Percentiles rank a stretch among this genome's conserved stretches.
Evolutionary conservation across 352 stramenopile species (phyloP).

Genomic region (Aphanomyces astaci): DNA sequence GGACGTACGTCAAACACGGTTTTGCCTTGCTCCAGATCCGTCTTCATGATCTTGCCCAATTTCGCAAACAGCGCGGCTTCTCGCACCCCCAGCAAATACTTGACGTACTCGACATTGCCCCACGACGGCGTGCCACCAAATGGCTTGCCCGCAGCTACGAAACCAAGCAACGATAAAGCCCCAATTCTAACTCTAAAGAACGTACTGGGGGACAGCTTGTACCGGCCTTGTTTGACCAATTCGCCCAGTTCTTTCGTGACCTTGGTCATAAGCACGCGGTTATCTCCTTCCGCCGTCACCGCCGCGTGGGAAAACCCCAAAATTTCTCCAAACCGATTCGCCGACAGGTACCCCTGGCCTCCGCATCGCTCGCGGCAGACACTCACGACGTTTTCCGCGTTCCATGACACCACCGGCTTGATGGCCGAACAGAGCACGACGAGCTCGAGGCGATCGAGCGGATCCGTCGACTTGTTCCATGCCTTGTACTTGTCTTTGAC

Average conservation of each 20-base stretch:
- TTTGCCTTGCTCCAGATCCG: slow-evolving; percentile 14
- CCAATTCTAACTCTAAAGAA: background rate
- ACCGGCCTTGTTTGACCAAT: slow-evolving; percentile 17
- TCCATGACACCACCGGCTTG: slow-evolving; percentile 23
- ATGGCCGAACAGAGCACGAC: slow-evolving; percentile 20
- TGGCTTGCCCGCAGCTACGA: slow-evolving; percentile 18
- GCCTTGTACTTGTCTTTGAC: slow-evolving; percentile 21
- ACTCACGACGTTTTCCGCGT: slow-evolving; percentile 23
- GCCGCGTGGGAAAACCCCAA: slow-evolving; percentile 20
- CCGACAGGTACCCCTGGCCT: slow-evolving; percentile 20
- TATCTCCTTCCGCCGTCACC: slow-evolving; percentile 19
- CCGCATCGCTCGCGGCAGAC: slow-evolving; percentile 21
- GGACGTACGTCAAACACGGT: slow-evolving; percentile 17
- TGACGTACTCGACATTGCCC: slow-evolving; percentile 17
- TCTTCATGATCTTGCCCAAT: slow-evolving; percentile 22
- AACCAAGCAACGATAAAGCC: background rate
- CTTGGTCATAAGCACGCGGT: slow-evolving; percentile 23
- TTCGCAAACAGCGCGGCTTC: slow-evolving; percentile 18
- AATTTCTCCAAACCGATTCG: slow-evolving; percentile 22
- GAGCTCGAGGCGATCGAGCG: slow-evolving; percentile 18
- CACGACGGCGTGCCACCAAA: slow-evolving; percentile 5
- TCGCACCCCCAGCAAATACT: slow-evolving; percentile 18
- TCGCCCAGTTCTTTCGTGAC: slow-evolving; percentile 20
- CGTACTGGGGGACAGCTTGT: slow-evolving; percentile 20
- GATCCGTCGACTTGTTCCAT: slow-evolving; percentile 21